A percentile compares a stretch with the other conserved stretches of the same genome.
Conservation (phyloP, 1,284 basidiomycete genomes). For the Cryptococcus sp. region DNA sequence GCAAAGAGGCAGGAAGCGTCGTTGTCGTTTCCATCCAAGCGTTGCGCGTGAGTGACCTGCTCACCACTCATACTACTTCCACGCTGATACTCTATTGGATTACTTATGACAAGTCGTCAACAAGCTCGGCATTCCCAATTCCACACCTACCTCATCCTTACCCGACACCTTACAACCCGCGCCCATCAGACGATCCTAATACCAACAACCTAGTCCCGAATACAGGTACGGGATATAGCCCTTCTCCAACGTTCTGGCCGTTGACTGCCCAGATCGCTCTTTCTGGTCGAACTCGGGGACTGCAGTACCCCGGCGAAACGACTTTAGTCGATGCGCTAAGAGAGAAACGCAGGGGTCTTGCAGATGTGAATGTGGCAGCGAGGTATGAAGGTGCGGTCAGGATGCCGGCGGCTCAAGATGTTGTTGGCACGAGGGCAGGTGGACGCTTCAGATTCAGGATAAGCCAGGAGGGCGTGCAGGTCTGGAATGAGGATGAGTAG, state of each 20-base stretch:
- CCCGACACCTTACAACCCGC: slow-evolving; percentile 33
- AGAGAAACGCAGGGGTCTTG: slow-evolving; percentile 7
- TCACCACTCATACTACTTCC: not conserved
- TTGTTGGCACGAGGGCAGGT: slow-evolving; percentile 20
- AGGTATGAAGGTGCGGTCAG: slow-evolving; percentile 33
- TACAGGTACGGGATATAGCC: too few relatives aligned
- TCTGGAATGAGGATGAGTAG: slow-evolving; percentile 11
- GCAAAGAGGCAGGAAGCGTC: slow-evolving; percentile 41
- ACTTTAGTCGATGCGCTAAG: slow-evolving; percentile 40
- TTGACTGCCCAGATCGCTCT: slow-evolving; percentile 45
- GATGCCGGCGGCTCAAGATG: slow-evolving; percentile 22
- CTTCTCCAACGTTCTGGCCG: slow-evolving; percentile 24
- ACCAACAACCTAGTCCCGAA: not conserved
- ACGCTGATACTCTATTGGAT: not conserved
- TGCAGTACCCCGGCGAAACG: slow-evolving; percentile 42
- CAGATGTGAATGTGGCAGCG: slow-evolving; percentile 3
- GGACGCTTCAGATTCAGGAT: slow-evolving; percentile 35
- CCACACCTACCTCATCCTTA: slow-evolving; percentile 47
- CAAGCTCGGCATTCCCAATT: slow-evolving; percentile 30
- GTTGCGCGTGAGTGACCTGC: slow-evolving; percentile 37
- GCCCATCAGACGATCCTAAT: not conserved
- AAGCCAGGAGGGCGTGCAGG: slow-evolving; percentile 33
- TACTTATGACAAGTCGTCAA: slow-evolving; percentile 6
- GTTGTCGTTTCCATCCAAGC: slow-evolving; percentile 44
- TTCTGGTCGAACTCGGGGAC: slow-evolving; percentile 19